Evolutionary conservation across 129 eudicot genomes (phyloP).

Genomic region (Apium graveolens): DNA sequence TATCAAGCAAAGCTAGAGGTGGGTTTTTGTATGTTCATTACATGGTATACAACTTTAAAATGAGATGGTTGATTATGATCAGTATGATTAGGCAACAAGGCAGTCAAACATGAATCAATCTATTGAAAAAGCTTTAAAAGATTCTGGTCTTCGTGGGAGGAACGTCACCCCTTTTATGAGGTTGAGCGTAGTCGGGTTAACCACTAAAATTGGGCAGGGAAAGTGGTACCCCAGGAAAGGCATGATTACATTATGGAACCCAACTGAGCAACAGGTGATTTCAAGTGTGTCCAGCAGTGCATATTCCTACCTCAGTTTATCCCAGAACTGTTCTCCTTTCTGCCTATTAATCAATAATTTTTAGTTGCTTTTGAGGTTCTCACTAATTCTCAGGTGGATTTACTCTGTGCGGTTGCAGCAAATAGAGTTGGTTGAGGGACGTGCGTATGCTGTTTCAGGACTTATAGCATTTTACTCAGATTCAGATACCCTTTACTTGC

Average conservation of each 20-base stretch:
- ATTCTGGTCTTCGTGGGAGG: constrained; percentile 62
- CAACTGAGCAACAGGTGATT: constrained; percentile 74
- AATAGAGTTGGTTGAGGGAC: constrained; percentile 60
- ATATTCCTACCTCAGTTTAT: neutral
- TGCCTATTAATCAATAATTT: neutral
- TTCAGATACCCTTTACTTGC: constrained; percentile 51
- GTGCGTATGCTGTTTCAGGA: constrained; percentile 60
- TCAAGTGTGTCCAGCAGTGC: neutral
- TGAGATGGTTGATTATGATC: neutral
- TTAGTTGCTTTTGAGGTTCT: neutral
- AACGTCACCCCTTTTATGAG: constrained; percentile 78
- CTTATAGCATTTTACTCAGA: constrained; percentile 56
- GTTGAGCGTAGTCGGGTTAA: constrained; percentile 76
- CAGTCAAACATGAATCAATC: constrained; percentile 56
- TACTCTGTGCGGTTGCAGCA: constrained; percentile 27
- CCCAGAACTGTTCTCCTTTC: neutral
- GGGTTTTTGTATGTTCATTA: constrained; percentile 4
- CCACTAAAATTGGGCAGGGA: constrained; percentile 18
- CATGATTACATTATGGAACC: constrained; percentile 80
- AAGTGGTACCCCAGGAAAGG: constrained; percentile 32
- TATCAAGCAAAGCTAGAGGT: constrained; percentile 82
- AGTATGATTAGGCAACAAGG: constrained; percentile 46
- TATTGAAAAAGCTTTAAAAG: constrained; percentile 60
- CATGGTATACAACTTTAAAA: neutral
- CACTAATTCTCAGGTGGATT: constrained; percentile 9